A percentile compares a stretch with the other conserved stretches of the same genome.
Conservation (phyloP, 2,329 filamentous ascomycete genomes). For the Penicillium sumatraense region DNA sequence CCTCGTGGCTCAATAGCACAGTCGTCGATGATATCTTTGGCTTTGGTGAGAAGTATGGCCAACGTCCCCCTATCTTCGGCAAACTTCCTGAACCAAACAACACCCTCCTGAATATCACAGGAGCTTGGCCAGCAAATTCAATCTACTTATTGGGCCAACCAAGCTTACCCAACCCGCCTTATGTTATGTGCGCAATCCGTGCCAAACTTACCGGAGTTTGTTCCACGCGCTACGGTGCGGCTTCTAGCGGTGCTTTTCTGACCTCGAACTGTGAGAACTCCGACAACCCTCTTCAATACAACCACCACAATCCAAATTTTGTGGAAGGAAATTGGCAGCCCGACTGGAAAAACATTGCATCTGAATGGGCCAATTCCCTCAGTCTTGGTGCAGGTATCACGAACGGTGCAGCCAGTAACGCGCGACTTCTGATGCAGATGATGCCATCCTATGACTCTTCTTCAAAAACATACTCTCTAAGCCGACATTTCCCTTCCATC, state of each 20-base stretch:
- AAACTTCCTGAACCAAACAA: constrained; percentile 66
- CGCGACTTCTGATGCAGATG: constrained; percentile 62
- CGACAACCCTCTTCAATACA: constrained; percentile 61
- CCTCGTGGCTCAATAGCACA: constrained; percentile 60
- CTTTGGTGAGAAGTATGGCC: constrained; percentile 61
- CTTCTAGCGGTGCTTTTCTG: constrained; percentile 63
- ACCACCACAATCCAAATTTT: constrained; percentile 44
- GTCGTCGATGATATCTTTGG: constrained; percentile 72
- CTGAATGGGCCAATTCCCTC: constrained; percentile 60
- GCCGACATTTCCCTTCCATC: constrained; percentile 65
- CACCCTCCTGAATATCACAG: constrained; percentile 64
- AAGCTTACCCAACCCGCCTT: constrained; percentile 49
- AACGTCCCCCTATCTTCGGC: constrained; percentile 60
- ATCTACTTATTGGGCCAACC: constrained; percentile 69
- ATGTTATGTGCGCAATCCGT: constrained; percentile 70
- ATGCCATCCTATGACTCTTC: constrained; percentile 46
- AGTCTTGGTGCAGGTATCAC: constrained; percentile 61
- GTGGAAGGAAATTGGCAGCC: constrained; percentile 37
- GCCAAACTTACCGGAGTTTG: constrained; percentile 69
- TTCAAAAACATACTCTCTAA: constrained; percentile 44
- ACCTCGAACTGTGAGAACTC: constrained; percentile 66
- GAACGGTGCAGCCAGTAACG: constrained; percentile 63
- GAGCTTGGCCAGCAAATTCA: constrained; percentile 51
- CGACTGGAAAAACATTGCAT: constrained; percentile 62
- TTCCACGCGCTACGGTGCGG: constrained; percentile 62